Evolutionary conservation across 1,284 basidiomycete species (phyloP).

Genomic region (Apiotrichum sp.): DNA sequence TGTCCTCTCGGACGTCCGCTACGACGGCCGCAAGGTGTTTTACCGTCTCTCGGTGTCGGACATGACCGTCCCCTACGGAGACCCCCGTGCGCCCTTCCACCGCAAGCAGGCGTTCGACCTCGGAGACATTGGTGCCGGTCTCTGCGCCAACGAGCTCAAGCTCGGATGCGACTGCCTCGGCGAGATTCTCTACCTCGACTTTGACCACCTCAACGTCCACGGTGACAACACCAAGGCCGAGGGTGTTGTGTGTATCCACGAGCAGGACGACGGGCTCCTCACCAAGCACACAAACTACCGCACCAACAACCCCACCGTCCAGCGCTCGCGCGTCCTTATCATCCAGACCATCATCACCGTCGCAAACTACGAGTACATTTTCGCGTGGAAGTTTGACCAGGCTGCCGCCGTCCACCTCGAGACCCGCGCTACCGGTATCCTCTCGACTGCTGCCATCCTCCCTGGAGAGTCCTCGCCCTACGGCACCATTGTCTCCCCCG

Average conservation of each 20-base stretch:
- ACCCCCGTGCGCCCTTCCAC: conserved; percentile 36
- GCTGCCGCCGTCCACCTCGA: conserved; percentile 48
- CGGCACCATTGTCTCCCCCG: conserved; percentile 46
- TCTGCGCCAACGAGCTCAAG: conserved; percentile 44
- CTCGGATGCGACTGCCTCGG: conserved; percentile 50
- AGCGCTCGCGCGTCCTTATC: conserved; percentile 44
- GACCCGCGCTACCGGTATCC: conserved; percentile 48
- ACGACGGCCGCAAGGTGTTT: conserved; percentile 41
- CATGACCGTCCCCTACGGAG: conserved; percentile 50
- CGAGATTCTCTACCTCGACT: conserved; percentile 43
- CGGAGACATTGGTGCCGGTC: conserved; percentile 47
- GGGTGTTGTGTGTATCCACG: conserved; percentile 47
- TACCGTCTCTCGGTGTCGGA: conserved; percentile 46
- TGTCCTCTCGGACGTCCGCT: conserved; percentile 39
- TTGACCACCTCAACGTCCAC: conserved; percentile 28
- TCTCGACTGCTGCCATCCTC: conserved; percentile 44
- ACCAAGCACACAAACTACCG: conserved; percentile 50
- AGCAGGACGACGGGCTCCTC: conserved; percentile 47
- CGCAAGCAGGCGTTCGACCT: conserved; percentile 48
- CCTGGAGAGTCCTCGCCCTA: conserved; percentile 44
- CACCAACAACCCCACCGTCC: conserved; percentile 35
- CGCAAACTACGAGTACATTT: conserved; percentile 42
- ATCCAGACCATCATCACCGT: conserved; percentile 48
- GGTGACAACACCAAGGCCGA: conserved; percentile 20
- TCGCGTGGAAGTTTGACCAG: conserved; percentile 47